Evolutionary conservation across 345 rosid genomes (phyloP).

Genomic region (Euphorbia peplus): DNA sequence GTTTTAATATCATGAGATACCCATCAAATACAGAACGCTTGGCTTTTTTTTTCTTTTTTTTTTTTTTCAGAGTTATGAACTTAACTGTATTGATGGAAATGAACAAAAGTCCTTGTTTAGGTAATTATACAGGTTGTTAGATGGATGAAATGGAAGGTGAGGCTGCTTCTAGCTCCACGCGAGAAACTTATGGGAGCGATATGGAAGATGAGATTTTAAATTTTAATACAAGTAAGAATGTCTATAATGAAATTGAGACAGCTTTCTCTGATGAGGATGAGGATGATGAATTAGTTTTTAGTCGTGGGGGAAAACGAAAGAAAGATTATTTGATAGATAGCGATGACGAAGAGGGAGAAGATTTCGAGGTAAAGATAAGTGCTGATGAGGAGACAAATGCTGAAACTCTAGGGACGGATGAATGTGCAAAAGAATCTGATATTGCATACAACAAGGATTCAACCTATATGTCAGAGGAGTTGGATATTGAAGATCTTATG

Average conservation of each 20-base stretch:
- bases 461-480: background rate
- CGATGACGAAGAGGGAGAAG: background rate
- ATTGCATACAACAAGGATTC: background rate
- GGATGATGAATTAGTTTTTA: background rate
- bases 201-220: conserved; percentile 1
- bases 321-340: background rate
- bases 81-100: background rate
- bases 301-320: background rate
- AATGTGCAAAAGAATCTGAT: background rate
- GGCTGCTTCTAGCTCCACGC: background rate
- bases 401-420: conserved; percentile 1
- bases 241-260: background rate
- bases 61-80: background rate
- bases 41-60: background rate
- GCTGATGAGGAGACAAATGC: background rate
- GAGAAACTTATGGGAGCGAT: background rate
- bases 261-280: background rate
- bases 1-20: too few relatives aligned
- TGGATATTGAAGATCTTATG: background rate
- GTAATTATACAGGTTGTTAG: conserved; percentile 1
- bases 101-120: background rate
- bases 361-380: background rate
- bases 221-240: background rate
- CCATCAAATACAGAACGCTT: background rate
- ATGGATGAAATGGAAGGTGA: conserved; percentile 12